Conservation (phyloP, 371 early-diverging fungal genomes). For the Saksenaea oblongispora region DNA sequence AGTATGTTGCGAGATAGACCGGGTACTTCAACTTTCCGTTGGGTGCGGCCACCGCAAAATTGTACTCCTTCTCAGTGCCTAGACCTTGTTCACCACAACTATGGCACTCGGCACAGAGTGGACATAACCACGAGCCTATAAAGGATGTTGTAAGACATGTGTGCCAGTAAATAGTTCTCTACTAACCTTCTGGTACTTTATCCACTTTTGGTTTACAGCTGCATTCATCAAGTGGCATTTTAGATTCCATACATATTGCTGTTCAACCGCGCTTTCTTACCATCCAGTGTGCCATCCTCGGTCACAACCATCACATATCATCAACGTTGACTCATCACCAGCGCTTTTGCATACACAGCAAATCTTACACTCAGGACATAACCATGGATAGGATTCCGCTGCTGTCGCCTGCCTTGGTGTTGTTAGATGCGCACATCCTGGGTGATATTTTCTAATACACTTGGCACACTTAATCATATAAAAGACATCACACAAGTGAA, state of each 20-base stretch:
- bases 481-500: constrained; percentile 27
- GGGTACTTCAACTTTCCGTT: constrained; percentile 37
- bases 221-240: too few relatives aligned
- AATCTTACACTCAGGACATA: constrained; percentile 77
- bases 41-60: constrained; percentile 51
- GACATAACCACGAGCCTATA: constrained; percentile 49
- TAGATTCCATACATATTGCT: too few relatives aligned
- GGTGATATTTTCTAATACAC: constrained; percentile 67
- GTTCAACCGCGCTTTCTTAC: constrained; percentile 24
- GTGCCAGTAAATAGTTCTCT: background rate
- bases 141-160: background rate
- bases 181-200: constrained; percentile 22
- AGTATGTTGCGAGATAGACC: constrained; percentile 64
- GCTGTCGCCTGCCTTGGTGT: constrained; percentile 64
- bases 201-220: constrained; percentile 36
- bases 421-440: constrained; percentile 67
- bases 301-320: constrained; percentile 83
- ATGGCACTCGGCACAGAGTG: constrained; percentile 59
- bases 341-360: constrained; percentile 63
- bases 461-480: constrained; percentile 61
- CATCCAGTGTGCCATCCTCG: constrained; percentile 77
- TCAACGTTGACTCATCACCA: constrained; percentile 67
- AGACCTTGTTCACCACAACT: constrained; percentile 48
- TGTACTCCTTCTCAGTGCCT: constrained; percentile 38
- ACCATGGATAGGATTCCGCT: constrained; percentile 71